A percentile compares a stretch with the other conserved stretches of the same genome.
Conservation (phyloP, 768 basidiomycete species). For the Panaeolus cyanescens region DNA sequence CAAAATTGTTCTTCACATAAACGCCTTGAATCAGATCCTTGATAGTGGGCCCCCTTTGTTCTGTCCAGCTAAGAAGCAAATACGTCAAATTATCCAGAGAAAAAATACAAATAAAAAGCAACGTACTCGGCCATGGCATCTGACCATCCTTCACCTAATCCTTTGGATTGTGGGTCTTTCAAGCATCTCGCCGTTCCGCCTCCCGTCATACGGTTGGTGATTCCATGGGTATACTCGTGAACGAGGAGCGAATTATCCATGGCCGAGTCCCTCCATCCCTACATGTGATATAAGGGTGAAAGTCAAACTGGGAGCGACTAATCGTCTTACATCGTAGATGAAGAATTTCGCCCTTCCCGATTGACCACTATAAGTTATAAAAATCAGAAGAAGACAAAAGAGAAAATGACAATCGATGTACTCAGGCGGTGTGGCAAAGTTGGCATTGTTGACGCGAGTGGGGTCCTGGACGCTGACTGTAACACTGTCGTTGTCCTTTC, state of each 20-base stretch:
- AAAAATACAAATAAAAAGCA: neutral
- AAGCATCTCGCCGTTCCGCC: slow-evolving; percentile 62
- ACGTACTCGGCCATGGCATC: slow-evolving; percentile 50
- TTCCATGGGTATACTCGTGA: slow-evolving; percentile 55
- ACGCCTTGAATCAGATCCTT: slow-evolving; percentile 44
- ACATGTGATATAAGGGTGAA: neutral
- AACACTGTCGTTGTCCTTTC: slow-evolving; percentile 49
- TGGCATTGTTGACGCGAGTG: slow-evolving; percentile 42
- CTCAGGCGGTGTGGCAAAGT: slow-evolving; percentile 42
- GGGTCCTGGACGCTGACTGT: slow-evolving; percentile 50
- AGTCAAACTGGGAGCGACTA: neutral
- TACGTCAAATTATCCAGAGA: neutral
- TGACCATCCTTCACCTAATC: slow-evolving; percentile 67
- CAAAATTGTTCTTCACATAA: slow-evolving; percentile 51
- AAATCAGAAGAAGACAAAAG: neutral
- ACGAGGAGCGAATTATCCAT: slow-evolving; percentile 60
- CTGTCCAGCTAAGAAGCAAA: slow-evolving; percentile 34
- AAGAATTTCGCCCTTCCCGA: neutral
- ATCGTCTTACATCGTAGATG: slow-evolving; percentile 12
- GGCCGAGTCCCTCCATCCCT: slow-evolving; percentile 63
- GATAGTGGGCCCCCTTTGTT: slow-evolving; percentile 34
- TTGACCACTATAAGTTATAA: neutral
- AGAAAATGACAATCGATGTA: slow-evolving; percentile 14
- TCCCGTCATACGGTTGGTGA: slow-evolving; percentile 55
- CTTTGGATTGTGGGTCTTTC: slow-evolving; percentile 61